Percentiles rank a stretch among this genome's conserved stretches.
phyloP scores from a whole-genome alignment of 2,329 filamentous ascomycete species.

The Colletotrichum brevisporum region DNA sequence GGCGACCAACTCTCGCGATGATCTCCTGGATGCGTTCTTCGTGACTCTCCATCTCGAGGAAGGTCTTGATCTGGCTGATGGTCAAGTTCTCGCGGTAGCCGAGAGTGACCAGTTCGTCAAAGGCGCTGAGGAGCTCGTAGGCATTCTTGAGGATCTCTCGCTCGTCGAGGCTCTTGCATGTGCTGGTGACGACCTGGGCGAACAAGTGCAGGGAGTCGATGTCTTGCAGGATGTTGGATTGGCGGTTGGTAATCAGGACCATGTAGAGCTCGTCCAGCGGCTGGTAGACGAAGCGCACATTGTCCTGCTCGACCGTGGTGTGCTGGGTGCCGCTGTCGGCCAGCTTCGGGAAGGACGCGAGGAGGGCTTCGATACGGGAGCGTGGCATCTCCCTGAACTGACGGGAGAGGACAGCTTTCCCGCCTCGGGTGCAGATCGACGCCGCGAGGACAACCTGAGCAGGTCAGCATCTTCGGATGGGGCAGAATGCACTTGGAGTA shows the following conservation, averaged over 20 bases:
- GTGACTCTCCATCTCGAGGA: slow-evolving; percentile 99
- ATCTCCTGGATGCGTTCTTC: slow-evolving; percentile 99
- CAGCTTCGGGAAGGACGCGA: slow-evolving; percentile 97
- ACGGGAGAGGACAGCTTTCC: slow-evolving; percentile 97
- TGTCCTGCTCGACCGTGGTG: slow-evolving; percentile 98
- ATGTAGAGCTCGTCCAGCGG: slow-evolving; percentile 99
- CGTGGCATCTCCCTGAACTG: slow-evolving; percentile 98
- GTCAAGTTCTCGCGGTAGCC: slow-evolving; percentile 98
- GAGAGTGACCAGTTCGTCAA: slow-evolving; percentile 95
- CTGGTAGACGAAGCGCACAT: slow-evolving; percentile 99
- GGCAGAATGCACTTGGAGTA: neutral
- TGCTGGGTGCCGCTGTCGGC: slow-evolving; percentile 97
- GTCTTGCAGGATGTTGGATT: slow-evolving; percentile 99
- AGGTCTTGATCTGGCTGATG: slow-evolving; percentile 97
- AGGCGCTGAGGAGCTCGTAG: slow-evolving; percentile 95
- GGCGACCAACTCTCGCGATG: slow-evolving; percentile 80
- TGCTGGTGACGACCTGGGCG: slow-evolving; percentile 95
- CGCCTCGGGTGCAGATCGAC: slow-evolving; percentile 98
- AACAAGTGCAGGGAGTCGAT: slow-evolving; percentile 99
- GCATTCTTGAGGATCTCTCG: slow-evolving; percentile 95
- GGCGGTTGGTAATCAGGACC: slow-evolving; percentile 98
- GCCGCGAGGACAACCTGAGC: slow-evolving; percentile 94
- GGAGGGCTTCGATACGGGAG: slow-evolving; percentile 94
- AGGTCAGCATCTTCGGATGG: slow-evolving; percentile 27
- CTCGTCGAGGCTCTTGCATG: slow-evolving; percentile 96